A percentile compares a stretch with the other conserved stretches of the same genome.
Evolutionary conservation across 2,329 filamentous ascomycete genomes (phyloP).

Genomic region (Bipolaris zeicola): DNA sequence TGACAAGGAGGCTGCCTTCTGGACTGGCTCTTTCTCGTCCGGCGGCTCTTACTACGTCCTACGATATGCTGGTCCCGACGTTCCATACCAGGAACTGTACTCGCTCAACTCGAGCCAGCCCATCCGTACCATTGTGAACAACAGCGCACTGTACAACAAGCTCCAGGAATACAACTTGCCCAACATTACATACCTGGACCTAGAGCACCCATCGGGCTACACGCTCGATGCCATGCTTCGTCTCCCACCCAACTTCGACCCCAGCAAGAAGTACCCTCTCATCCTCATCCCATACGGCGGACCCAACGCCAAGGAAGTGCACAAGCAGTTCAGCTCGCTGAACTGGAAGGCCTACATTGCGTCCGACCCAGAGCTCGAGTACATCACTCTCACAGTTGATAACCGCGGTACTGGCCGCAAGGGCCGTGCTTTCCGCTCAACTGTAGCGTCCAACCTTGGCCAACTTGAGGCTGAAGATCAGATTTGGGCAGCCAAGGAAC

Average conservation of each 20-base stretch:
- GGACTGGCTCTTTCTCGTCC: constrained; percentile 69
- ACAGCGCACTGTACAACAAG: constrained; percentile 61
- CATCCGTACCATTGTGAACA: constrained; percentile 64
- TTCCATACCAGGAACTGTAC: constrained; percentile 73
- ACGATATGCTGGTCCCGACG: constrained; percentile 67
- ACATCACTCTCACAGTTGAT: constrained; percentile 70
- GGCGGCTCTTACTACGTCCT: constrained; percentile 69
- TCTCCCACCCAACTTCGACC: constrained; percentile 68
- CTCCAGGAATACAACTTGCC: constrained; percentile 67
- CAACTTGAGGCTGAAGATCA: constrained; percentile 69
- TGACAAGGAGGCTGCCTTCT: constrained; percentile 63
- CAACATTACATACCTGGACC: constrained; percentile 67
- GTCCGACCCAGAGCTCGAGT: constrained; percentile 70
- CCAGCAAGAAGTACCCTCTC: constrained; percentile 67
- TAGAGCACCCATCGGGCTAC: constrained; percentile 66
- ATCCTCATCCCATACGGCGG: constrained; percentile 73
- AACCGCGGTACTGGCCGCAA: constrained; percentile 70
- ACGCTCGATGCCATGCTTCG: constrained; percentile 68
- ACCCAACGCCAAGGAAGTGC: constrained; percentile 66
- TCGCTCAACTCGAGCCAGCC: constrained; percentile 61
- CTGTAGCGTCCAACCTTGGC: constrained; percentile 65
- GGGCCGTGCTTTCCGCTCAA: constrained; percentile 66
- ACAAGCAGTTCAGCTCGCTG: constrained; percentile 61
- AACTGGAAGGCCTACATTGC: constrained; percentile 68
- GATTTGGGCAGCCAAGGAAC: constrained; percentile 67